Conservation (phyloP, 2,329 filamentous ascomycete genomes). For the Talaromyces amestolkiae region DNA sequence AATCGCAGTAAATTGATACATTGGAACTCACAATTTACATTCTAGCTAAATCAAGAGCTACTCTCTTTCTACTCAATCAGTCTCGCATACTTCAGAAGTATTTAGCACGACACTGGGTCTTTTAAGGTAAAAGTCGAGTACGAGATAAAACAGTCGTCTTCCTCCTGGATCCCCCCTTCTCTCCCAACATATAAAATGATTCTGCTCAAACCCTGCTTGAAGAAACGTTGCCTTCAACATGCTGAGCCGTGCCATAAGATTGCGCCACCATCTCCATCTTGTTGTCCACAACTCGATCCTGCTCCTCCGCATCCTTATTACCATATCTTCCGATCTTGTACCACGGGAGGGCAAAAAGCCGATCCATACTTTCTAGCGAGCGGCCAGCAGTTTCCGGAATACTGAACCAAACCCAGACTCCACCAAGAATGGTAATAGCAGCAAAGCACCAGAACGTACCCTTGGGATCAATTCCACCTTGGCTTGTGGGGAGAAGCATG, state of each 20-base stretch:
- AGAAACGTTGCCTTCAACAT: not conserved
- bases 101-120: not conserved
- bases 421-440: constrained; percentile 49
- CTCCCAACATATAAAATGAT: not conserved
- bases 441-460: constrained; percentile 79
- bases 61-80: not conserved
- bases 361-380: constrained; percentile 63
- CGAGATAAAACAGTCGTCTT: not conserved
- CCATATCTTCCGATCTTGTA: constrained; percentile 62
- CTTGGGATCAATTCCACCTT: constrained; percentile 49
- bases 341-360: constrained; percentile 70
- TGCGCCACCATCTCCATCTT: not conserved
- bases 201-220: not conserved
- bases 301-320: constrained; percentile 20
- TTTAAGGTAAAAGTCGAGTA: not conserved
- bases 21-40: not conserved
- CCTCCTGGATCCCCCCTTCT: not conserved
- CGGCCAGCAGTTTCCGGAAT: constrained; percentile 38
- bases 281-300: not conserved
- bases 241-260: not conserved
- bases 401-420: not conserved
- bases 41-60: not conserved
- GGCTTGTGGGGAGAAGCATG: constrained; percentile 61
- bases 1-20: not conserved
- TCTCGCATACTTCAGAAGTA: not conserved